Evolutionary conservation across 805 yeast species (phyloP).

Genomic region (Schwanniomyces yamadae): DNA sequence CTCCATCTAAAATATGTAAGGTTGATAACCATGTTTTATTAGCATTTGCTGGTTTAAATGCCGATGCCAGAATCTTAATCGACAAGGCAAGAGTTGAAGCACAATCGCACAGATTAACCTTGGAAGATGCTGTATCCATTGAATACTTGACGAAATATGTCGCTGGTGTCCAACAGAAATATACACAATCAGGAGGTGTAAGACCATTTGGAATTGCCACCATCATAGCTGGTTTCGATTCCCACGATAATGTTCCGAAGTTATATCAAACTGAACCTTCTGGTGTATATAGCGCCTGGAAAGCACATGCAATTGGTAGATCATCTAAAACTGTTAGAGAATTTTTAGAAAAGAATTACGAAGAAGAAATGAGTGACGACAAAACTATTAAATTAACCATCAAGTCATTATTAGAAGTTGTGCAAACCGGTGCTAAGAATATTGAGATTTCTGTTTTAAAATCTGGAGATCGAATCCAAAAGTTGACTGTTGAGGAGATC

Average conservation of each 20-base stretch:
- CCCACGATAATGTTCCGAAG: slow-evolving; percentile 74
- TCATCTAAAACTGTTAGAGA: slow-evolving; percentile 94
- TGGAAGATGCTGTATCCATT: slow-evolving; percentile 89
- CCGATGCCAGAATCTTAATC: slow-evolving; percentile 94
- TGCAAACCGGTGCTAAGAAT: slow-evolving; percentile 96
- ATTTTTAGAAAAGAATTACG: slow-evolving; percentile 85
- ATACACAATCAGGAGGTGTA: slow-evolving; percentile 98
- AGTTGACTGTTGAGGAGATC: slow-evolving; percentile 68
- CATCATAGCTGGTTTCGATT: slow-evolving; percentile 92
- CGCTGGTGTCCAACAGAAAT: slow-evolving; percentile 97
- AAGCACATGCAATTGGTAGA: slow-evolving; percentile 95
- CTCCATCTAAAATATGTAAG: slow-evolving; percentile 91
- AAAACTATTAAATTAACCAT: slow-evolving; percentile 79
- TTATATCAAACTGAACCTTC: slow-evolving; percentile 96
- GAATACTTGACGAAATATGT: slow-evolving; percentile 91
- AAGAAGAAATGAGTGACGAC: slow-evolving; percentile 59
- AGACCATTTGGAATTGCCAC: slow-evolving; percentile 98
- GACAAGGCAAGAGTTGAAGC: slow-evolving; percentile 97
- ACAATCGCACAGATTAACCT: slow-evolving; percentile 87
- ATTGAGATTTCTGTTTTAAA: slow-evolving; percentile 88
- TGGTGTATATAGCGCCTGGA: slow-evolving; percentile 97
- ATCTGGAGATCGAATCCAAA: slow-evolving; percentile 60
- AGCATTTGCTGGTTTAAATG: slow-evolving; percentile 96
- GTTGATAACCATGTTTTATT: slow-evolving; percentile 87
- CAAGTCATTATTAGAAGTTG: slow-evolving; percentile 88